These are phyloP conservation scores for Mortierella claussenii DNA, from an alignment of 192 early-diverging fungal genomes.

Conservation along the genomic window DNA sequence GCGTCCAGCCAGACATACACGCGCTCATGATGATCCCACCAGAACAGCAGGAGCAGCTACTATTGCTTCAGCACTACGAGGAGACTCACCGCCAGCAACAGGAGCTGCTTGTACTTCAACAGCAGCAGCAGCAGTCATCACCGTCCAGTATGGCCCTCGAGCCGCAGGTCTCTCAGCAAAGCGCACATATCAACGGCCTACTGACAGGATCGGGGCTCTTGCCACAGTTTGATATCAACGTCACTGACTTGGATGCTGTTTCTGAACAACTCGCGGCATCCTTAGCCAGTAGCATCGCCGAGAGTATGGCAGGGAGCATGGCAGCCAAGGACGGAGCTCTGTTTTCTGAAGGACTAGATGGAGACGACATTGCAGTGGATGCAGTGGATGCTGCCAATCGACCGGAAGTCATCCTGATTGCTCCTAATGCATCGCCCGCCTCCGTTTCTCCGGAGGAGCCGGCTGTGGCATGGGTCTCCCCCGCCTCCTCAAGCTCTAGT, in stretches of 20 bases:
- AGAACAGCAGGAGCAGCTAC: constrained; percentile 47
- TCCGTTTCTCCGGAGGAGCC: constrained; percentile 17
- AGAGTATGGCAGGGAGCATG: constrained; percentile 34
- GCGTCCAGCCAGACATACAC: constrained; percentile 32
- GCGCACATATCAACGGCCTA: not conserved
- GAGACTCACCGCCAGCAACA: constrained; percentile 43
- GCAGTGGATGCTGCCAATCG: not conserved
- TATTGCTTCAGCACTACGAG: constrained; percentile 44
- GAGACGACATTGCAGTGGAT: not conserved
- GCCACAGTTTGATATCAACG: constrained; percentile 27
- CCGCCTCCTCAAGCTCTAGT: constrained; percentile 9
- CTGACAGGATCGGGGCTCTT: constrained; percentile 7
- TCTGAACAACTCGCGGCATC: constrained; percentile 34
- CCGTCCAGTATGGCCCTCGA: no score
- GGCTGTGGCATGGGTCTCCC: constrained; percentile 9
- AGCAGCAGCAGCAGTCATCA: not conserved
- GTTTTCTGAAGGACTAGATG: not conserved
- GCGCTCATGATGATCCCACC: constrained; percentile 50
- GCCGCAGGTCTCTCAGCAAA: not conserved
- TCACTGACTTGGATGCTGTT: constrained; percentile 38
- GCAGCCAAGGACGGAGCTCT: not conserved
- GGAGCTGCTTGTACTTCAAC: constrained; percentile 11
- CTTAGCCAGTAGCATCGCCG: constrained; percentile 27
- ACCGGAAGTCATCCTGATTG: not conserved
- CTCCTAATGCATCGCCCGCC: not conserved